These are phyloP conservation scores for Filobasidium floriforme DNA, from an alignment of 768 basidiomycete genomes.

Conservation along the genomic window DNA sequence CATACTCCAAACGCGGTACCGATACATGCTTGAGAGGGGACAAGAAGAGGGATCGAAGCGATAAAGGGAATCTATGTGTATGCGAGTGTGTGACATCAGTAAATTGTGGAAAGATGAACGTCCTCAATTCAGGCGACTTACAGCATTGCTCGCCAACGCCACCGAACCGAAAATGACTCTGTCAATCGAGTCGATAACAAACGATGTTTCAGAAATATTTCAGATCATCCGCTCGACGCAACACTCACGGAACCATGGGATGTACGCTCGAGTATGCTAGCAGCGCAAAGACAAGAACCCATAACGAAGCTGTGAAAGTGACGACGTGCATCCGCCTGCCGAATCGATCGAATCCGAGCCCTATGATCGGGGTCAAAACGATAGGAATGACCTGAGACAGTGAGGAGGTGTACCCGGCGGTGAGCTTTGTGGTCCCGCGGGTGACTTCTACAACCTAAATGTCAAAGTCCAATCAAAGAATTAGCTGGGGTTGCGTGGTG, in stretches of 20 bases:
- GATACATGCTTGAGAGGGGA: slow-evolving; percentile 32
- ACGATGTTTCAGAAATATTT: neutral
- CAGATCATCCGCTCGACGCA: neutral
- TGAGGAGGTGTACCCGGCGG: slow-evolving; percentile 42
- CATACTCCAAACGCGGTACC: slow-evolving; percentile 41
- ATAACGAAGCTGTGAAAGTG: slow-evolving; percentile 35
- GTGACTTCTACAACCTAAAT: slow-evolving; percentile 33
- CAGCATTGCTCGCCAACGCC: slow-evolving; percentile 34
- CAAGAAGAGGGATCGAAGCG: slow-evolving; percentile 36
- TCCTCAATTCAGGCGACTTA: too few species aligned
- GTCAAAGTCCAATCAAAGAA: neutral
- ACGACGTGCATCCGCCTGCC: slow-evolving; percentile 40
- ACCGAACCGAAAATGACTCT: slow-evolving; percentile 34
- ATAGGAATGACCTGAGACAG: slow-evolving; percentile 37
- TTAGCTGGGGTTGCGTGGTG: neutral
- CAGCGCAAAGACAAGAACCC: slow-evolving; percentile 37
- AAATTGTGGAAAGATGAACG: too few species aligned
- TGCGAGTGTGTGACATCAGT: neutral
- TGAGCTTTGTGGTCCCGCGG: slow-evolving; percentile 35
- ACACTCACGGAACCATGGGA: slow-evolving; percentile 31
- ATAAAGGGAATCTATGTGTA: slow-evolving; percentile 31
- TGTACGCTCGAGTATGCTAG: slow-evolving; percentile 39
- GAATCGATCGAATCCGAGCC: slow-evolving; percentile 38
- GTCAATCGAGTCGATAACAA: neutral
- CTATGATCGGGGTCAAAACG: slow-evolving; percentile 39